These are phyloP conservation scores for Flaveria floridana DNA, from an alignment of 140 eudicot genomes.

Conservation along the genomic window DNA sequence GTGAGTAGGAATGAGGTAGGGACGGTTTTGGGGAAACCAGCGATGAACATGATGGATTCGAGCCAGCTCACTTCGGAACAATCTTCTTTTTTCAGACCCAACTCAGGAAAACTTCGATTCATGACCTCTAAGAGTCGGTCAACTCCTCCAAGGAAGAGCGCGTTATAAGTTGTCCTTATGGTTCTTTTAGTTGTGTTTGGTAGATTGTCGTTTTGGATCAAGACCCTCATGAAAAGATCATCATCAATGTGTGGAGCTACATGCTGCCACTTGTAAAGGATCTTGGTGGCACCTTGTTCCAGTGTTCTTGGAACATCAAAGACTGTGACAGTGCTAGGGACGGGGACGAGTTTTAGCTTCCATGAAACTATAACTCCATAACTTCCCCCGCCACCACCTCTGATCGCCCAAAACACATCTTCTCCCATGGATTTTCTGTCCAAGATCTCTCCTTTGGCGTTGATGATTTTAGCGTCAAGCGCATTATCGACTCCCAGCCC, in stretches of 20 bases:
- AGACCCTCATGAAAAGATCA: constrained; percentile 31
- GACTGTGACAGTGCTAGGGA: constrained; percentile 30
- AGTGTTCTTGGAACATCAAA: constrained; percentile 25
- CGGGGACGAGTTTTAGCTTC: constrained; percentile 25
- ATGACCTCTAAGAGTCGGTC: constrained; percentile 15
- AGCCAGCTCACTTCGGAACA: constrained; percentile 38
- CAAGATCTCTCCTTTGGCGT: constrained; percentile 25
- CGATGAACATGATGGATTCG: constrained; percentile 36
- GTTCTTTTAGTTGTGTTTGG: constrained; percentile 30
- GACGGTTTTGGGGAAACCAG: constrained; percentile 32
- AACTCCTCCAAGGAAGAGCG: constrained; percentile 31
- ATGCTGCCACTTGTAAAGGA: constrained; percentile 31
- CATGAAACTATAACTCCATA: constrained; percentile 39
- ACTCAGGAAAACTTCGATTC: constrained; percentile 25
- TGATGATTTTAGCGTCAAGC: constrained; percentile 25
- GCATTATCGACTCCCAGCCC: constrained; percentile 33
- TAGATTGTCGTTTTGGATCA: constrained; percentile 3
- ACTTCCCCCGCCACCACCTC: constrained; percentile 36
- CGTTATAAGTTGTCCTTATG: constrained; percentile 36
- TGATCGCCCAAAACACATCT: constrained; percentile 38
- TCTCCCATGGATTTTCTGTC: constrained; percentile 39
- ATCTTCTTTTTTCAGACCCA: constrained; percentile 28
- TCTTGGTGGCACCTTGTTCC: constrained; percentile 31
- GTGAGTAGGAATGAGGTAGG: constrained; percentile 32
- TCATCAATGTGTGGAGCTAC: constrained; percentile 27